Base-by-base conservation (phyloP, 169 alveolate species). In the Plasmodium ovale region DNA sequence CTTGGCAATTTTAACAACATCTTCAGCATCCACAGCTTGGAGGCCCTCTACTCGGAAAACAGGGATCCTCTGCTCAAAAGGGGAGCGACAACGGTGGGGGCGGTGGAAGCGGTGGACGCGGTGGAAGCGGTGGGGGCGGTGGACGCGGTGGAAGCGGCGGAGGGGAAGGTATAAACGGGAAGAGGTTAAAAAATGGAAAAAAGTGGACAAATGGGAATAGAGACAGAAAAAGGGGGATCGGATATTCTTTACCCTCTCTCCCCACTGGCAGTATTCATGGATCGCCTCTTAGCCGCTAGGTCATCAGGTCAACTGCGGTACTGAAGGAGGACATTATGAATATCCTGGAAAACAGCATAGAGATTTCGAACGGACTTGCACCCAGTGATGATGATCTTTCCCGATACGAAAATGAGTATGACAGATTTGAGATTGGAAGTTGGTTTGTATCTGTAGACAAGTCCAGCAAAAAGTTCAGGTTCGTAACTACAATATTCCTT, bases 361-460 rank as follows among this genome's bases (percentile, higher is more conserved):
- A 98, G 95, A 70, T 98, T 98, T 42, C 96, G 96, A 58, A 97
- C 93, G 3, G 96, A 97, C 71, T 97, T 98, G 73, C 99, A 99
- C 1, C 99, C 99, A 14, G 99, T 99, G 49, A 99, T 95, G 37
- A 98, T 99, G 51, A 98, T 97, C 94, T 98, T 99, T 56, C 99
- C 99, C 39, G 99, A 97, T 29, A 98, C 99, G 91, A 99, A 99
- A 35, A 99, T 95, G 49, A 99, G 93, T 29, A 98, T 84, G 25
- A 98, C 99, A 3, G 99, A 98, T 92, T 98, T 98, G 31, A 98
- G 54, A 12, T 54, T 70, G 19, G 91, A 92, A 49, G 91, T 73
- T 33, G 92, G 87, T 31, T 89, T 77, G 49, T 87, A 92, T 56
- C 96, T 68, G 69, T 89, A 94, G 2, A 94, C 96, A 70, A 94